A percentile compares a stretch with the other conserved stretches of the same genome.
phyloP scores from a whole-genome alignment of 495 filamentous ascomycete species.

The Thermochaetoides thermophila region DNA sequence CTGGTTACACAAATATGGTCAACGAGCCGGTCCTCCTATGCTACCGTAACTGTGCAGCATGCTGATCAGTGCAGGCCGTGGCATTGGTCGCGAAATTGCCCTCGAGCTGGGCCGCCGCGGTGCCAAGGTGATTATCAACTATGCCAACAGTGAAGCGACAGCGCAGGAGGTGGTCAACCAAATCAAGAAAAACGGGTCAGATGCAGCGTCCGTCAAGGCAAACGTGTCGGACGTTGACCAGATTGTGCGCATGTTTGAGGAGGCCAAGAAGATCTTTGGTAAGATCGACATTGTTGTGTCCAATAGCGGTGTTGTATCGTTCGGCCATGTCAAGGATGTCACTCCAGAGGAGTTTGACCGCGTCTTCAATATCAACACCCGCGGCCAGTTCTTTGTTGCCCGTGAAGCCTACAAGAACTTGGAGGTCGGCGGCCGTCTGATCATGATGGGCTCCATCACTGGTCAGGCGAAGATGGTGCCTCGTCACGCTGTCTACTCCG shows the following conservation, averaged over 20 bases:
- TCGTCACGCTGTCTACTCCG: constrained; percentile 44
- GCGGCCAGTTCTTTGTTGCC: constrained; percentile 72
- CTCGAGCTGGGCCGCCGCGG: constrained; percentile 62
- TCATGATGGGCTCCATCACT: constrained; percentile 50
- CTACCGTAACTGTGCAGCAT: too few relatives aligned
- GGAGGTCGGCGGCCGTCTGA: constrained; percentile 44
- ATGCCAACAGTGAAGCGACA: constrained; percentile 42
- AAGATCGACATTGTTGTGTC: constrained; percentile 58
- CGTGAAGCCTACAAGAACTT: constrained; percentile 52
- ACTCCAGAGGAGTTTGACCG: constrained; percentile 63
- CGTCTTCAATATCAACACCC: constrained; percentile 64
- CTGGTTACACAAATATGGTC: too few relatives aligned
- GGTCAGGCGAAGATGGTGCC: constrained; percentile 47
- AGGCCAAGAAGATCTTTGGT: constrained; percentile 46
- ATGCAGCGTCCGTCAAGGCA: constrained; percentile 56
- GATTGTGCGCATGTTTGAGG: constrained; percentile 34
- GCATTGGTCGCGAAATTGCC: constrained; percentile 64
- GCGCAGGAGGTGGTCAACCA: constrained; percentile 49
- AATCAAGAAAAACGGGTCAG: constrained; percentile 41
- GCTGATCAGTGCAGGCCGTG: constrained; percentile 33
- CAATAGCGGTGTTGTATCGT: constrained; percentile 52
- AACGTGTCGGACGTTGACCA: constrained; percentile 56
- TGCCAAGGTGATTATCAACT: constrained; percentile 68
- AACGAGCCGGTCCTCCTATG: background rate
- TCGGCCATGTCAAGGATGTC: constrained; percentile 51